phyloP scores from a whole-genome alignment of 257 asterid species.

The Cinchona pubescens region DNA sequence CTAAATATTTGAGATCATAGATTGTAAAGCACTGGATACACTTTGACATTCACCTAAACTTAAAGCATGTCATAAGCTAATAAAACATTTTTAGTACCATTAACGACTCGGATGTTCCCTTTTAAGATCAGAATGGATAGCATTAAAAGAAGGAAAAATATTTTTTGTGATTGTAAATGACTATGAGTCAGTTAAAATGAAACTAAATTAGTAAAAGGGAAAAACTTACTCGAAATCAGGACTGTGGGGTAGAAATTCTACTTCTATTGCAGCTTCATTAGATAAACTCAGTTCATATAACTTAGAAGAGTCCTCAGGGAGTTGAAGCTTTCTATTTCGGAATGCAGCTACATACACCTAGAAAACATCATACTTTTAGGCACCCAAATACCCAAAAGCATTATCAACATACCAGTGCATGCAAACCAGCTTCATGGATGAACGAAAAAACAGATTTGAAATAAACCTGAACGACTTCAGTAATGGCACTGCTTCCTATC shows the following conservation, averaged over 20 bases:
- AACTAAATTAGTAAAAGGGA: background rate
- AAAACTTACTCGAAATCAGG: constrained; percentile 40
- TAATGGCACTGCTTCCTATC: constrained; percentile 61
- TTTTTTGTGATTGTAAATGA: no score
- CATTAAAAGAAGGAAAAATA: no score
- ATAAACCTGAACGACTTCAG: constrained; percentile 53
- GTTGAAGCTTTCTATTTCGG: constrained; percentile 52
- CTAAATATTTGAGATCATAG: no score
- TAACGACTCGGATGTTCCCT: no score
- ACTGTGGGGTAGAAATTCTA: constrained; percentile 55
- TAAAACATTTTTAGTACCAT: no score
- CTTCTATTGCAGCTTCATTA: constrained; percentile 39
- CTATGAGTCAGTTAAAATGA: no score
- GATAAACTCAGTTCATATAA: constrained; percentile 47
- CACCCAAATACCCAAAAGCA: background rate
- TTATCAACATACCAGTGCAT: background rate
- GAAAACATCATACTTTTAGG: constrained; percentile 5
- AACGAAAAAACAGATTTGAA: background rate
- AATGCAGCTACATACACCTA: constrained; percentile 64
- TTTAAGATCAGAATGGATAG: no score
- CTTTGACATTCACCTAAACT: no score
- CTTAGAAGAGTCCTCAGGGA: constrained; percentile 41
- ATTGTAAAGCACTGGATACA: no score
- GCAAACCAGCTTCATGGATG: background rate
- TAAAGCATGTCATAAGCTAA: no score